Percentiles rank a stretch among this genome's conserved stretches.
phyloP scores from a whole-genome alignment of 1,284 basidiomycete genomes.

The Afroboletus lepidellus region DNA sequence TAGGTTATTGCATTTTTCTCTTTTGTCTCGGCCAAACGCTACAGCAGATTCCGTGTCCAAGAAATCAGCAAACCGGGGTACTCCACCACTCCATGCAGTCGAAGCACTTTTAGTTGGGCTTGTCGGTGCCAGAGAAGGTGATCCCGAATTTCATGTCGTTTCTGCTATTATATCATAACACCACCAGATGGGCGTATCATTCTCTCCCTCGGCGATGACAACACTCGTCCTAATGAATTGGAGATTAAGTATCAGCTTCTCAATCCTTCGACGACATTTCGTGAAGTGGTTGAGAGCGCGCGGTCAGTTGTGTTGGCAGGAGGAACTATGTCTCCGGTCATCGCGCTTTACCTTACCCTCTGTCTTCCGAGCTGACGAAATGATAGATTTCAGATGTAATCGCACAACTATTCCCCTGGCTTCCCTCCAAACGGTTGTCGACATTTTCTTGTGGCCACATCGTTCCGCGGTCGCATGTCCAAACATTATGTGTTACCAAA shows the following conservation, averaged over 20 bases:
- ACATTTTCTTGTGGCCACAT: slow-evolving; percentile 94
- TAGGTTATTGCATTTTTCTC: slow-evolving; percentile 5
- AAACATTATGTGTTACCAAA: slow-evolving; percentile 73
- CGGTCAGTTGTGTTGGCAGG: slow-evolving; percentile 87
- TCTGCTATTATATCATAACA: not conserved
- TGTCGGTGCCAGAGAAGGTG: slow-evolving; percentile 79
- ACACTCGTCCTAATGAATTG: slow-evolving; percentile 45
- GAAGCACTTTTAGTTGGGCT: slow-evolving; percentile 86
- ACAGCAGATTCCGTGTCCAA: slow-evolving; percentile 28
- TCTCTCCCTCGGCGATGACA: slow-evolving; percentile 41
- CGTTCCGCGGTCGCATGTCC: slow-evolving; percentile 79
- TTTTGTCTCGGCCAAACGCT: slow-evolving; percentile 3
- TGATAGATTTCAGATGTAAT: slow-evolving; percentile 84
- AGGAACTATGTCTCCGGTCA: slow-evolving; percentile 95
- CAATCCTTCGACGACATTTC: slow-evolving; percentile 90
- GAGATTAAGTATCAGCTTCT: slow-evolving; percentile 90
- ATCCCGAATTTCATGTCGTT: not conserved
- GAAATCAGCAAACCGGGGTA: slow-evolving; percentile 37
- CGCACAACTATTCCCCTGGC: slow-evolving; percentile 75
- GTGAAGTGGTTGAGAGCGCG: slow-evolving; percentile 77
- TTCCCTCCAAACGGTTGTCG: slow-evolving; percentile 62
- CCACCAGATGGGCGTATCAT: slow-evolving; percentile 63
- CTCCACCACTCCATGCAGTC: slow-evolving; percentile 83
- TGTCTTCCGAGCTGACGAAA: slow-evolving; percentile 9
- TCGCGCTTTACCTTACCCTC: slow-evolving; percentile 22